A percentile compares a stretch with the other conserved stretches of the same genome.
These are phyloP conservation scores for Amoebophrya sp. DNA, from an alignment of 169 alveolate species.

Conservation along the genomic window DNA sequence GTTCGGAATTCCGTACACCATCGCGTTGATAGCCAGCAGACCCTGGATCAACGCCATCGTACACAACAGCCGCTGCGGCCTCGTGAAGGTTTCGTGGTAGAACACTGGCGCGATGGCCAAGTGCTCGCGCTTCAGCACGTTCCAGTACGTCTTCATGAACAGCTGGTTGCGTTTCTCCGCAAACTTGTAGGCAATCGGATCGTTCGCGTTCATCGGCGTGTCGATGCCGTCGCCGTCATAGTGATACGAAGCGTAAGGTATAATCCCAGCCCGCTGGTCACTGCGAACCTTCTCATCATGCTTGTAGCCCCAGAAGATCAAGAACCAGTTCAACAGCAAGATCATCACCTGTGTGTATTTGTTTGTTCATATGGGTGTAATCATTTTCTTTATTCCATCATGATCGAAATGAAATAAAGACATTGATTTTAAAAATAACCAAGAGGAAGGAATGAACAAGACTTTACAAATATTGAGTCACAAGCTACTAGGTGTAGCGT, in stretches of 20 bases:
- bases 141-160: slow-evolving; percentile 25
- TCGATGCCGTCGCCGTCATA: not conserved
- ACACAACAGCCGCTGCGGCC: slow-evolving; percentile 40
- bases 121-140: slow-evolving; percentile 32
- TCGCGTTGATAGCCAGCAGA: slow-evolving; percentile 26
- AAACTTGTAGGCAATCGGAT: slow-evolving; percentile 33
- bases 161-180: not conserved
- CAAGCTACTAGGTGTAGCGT: too few relatives aligned
- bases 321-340: not conserved
- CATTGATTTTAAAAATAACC: too few relatives aligned
- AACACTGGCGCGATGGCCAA: slow-evolving; percentile 25
- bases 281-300: slow-evolving; percentile 23
- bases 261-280: slow-evolving; percentile 11
- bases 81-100: slow-evolving; percentile 35
- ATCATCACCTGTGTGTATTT: not conserved
- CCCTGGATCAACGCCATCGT: not conserved
- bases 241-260: not conserved
- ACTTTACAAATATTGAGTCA: too few relatives aligned
- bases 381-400: not conserved
- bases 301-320: slow-evolving; percentile 20
- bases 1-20: slow-evolving; percentile 28
- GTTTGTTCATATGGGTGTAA: not conserved
- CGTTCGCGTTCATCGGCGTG: slow-evolving; percentile 18
- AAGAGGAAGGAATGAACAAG: too few relatives aligned
- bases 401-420: not conserved